A percentile compares a stretch with the other conserved stretches of the same genome.
Evolutionary conservation across 2,329 filamentous ascomycete species (phyloP).

Genomic region (Colletotrichum musicola): DNA sequence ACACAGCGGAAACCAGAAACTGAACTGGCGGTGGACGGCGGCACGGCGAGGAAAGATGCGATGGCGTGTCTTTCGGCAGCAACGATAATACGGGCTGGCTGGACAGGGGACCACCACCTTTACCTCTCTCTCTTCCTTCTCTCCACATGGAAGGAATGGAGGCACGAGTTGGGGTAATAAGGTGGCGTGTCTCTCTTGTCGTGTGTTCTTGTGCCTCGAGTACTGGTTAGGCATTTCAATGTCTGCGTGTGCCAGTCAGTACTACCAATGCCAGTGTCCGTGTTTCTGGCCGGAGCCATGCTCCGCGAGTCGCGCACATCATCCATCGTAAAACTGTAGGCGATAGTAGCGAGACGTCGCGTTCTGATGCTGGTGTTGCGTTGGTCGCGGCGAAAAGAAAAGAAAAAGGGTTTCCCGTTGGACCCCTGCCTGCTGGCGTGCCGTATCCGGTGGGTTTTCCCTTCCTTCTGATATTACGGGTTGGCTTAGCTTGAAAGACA

Average conservation of each 20-base stretch:
- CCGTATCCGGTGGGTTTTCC: neutral
- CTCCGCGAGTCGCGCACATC: neutral
- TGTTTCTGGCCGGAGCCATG: constrained; percentile 3
- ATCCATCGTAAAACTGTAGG: too few species aligned
- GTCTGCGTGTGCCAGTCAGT: neutral
- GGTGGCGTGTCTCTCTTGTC: constrained; percentile 27
- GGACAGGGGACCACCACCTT: constrained; percentile 6
- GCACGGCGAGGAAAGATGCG: neutral
- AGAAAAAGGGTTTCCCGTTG: neutral
- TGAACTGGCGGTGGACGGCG: constrained; percentile 27
- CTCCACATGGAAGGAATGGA: constrained; percentile 27
- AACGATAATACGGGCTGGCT: too few species aligned
- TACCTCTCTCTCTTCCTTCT: neutral
- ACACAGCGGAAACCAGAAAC: neutral
- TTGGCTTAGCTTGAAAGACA: neutral
- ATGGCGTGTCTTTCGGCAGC: constrained; percentile 5
- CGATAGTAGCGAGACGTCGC: too few species aligned
- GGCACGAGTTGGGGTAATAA: constrained; percentile 24
- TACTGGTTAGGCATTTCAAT: too few species aligned
- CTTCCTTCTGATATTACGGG: too few species aligned
- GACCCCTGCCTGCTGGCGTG: neutral
- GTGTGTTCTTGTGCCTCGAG: neutral
- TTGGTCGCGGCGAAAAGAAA: too few species aligned
- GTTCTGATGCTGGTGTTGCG: neutral
- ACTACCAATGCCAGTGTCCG: constrained; percentile 1